Evolutionary conservation across 2,329 filamentous ascomycete species (phyloP), one percentile per base, ranked within the genome.

Genomic region (Phialophora verrucosa): DNA sequence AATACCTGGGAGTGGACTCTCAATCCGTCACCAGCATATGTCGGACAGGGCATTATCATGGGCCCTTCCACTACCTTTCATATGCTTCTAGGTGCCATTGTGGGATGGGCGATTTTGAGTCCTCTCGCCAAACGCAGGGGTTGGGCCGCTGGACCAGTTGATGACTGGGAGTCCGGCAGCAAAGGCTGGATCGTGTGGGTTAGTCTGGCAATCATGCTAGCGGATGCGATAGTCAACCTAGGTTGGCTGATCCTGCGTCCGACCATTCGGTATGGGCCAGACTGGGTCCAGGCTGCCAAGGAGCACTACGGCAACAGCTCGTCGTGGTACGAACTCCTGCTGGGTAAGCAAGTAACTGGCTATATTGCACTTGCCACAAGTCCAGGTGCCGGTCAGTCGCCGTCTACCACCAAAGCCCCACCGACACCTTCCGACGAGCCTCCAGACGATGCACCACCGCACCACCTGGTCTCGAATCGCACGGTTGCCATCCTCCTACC

Each of bases 151-250:
- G 95, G 93, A 0, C 84, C 88, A 1, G 92, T 97, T 0, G 85
- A 87, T 63, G 91, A 96, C 76, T 99, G 95, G 95, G 91, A 94
- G 66, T 87, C 84, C 17, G 95, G 95, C 10, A 97, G 92, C 76
- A 97, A 98, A 79, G 95, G 94, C 47, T 99, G 95, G 95, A 98
- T 99, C 67, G 92, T 99, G 0, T 99, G 95, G 95, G 84, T 96
- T 2, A 97, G 92, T 38, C 82, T 99, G 32, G 92, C 95, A 3
- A 97, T 99, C 71, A 99, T 99, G 95, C 84, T 99, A 29, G 91
- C 92, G 25, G 95, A 99, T 78, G 92, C 94, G 0, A 84, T 99
- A 3, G 86, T 98, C 69, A 97, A 91, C 73, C 85, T 99, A 10
- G 88, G 90, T 1, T 93, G 93, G 83, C 85, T 97, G 49, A 82